A percentile compares a stretch with the other conserved stretches of the same genome.
phyloP scores from a whole-genome alignment of 495 filamentous ascomycete genomes.

The Neurospora sp. region DNA sequence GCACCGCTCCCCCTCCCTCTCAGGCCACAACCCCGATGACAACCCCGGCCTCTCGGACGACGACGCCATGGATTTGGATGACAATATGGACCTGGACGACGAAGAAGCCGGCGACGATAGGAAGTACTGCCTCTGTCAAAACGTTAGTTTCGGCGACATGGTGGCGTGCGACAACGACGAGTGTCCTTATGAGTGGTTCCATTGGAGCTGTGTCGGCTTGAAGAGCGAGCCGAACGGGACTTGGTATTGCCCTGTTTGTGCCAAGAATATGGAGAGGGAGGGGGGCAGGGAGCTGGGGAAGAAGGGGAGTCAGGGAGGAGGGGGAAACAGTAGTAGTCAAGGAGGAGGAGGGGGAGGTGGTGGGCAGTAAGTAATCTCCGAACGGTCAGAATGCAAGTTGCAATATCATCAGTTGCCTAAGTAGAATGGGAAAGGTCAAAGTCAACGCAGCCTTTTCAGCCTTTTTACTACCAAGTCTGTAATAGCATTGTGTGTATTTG shows the following conservation, averaged over 20 bases:
- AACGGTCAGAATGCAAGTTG: not conserved
- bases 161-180: slow-evolving; percentile 92
- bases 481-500: not conserved
- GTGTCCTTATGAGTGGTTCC: slow-evolving; percentile 96
- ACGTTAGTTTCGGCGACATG: slow-evolving; percentile 93
- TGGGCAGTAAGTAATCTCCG: not conserved
- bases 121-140: slow-evolving; percentile 88
- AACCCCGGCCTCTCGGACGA: not conserved
- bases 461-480: not conserved
- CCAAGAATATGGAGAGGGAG: slow-evolving; percentile 43
- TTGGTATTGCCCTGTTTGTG: slow-evolving; percentile 86
- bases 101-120: slow-evolving; percentile 81
- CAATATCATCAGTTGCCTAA: not conserved
- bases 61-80: slow-evolving; percentile 17
- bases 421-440: not conserved
- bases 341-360: not conserved
- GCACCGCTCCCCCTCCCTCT: not conserved
- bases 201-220: slow-evolving; percentile 90
- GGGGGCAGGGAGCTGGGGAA: not conserved
- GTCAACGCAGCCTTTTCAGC: not conserved
- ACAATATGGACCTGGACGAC: slow-evolving; percentile 63
- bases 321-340: not conserved
- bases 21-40: not conserved
- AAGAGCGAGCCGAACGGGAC: slow-evolving; percentile 80
- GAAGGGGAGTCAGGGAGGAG: too few relatives aligned